Percentiles rank a stretch among this genome's conserved stretches.
Evolutionary conservation across 163 green algal species (phyloP).

Genomic region (Prototheca wickerhamii): DNA sequence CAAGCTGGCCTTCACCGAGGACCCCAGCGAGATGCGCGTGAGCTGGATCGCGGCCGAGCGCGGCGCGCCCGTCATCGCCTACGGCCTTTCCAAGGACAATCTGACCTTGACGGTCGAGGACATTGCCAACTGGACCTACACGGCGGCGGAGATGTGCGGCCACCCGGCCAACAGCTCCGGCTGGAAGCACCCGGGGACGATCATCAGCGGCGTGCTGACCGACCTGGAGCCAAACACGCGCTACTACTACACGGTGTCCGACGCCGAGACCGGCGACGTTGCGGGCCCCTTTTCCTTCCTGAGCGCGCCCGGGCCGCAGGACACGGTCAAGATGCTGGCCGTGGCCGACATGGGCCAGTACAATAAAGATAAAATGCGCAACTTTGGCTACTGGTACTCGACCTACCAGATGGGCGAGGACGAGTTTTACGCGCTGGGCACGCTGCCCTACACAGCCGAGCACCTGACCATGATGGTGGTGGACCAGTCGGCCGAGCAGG

Average conservation of each 20-base stretch:
- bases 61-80: constrained; percentile 20
- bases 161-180: constrained; percentile 15
- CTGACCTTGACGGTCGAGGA: constrained; percentile 7
- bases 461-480: not conserved
- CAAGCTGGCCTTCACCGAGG: constrained; percentile 2
- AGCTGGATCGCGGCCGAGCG: constrained; percentile 31
- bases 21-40: constrained; percentile 32
- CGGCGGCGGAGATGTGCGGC: constrained; percentile 14
- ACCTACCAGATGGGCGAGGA: not conserved
- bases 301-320: constrained; percentile 21
- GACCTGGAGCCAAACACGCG: constrained; percentile 13
- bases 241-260: constrained; percentile 28
- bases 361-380: constrained; percentile 38
- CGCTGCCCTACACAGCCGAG: not conserved
- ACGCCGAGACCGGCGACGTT: too few species aligned
- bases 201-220: constrained; percentile 14
- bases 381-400: constrained; percentile 1
- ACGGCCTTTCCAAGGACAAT: not conserved
- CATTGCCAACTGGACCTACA: constrained; percentile 17
- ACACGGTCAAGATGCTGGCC: constrained; percentile 47
- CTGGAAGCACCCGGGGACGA: constrained; percentile 18
- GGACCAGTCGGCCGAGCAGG: not conserved
- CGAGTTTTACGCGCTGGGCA: constrained; percentile 1
- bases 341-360: constrained; percentile 66
- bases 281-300: constrained; percentile 35